Percentiles rank a stretch among this genome's conserved stretches.
These are phyloP conservation scores for Eucalyptus polybractea DNA, from an alignment of 345 rosid genomes.

Conservation along the genomic window DNA sequence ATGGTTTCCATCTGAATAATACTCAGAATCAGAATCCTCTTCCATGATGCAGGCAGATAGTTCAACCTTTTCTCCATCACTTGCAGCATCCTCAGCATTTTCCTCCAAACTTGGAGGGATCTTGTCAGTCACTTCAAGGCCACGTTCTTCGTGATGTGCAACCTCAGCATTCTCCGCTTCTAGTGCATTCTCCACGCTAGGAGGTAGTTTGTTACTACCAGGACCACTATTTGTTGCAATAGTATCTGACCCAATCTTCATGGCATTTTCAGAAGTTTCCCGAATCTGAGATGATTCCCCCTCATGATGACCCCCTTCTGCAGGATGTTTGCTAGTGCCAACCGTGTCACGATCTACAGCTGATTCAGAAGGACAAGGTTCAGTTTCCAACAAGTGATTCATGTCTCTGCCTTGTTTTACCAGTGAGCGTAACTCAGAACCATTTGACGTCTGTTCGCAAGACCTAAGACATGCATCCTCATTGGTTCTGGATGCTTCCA, in stretches of 20 bases:
- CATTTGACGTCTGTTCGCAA: not conserved
- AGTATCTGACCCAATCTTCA: conserved; percentile 4
- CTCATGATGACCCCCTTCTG: not conserved
- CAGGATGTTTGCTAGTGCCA: not conserved
- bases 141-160: conserved; percentile 1
- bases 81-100: conserved; percentile 21
- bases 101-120: conserved; percentile 11
- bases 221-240: conserved; percentile 1
- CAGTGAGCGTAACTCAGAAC: not conserved
- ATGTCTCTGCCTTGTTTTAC: not conserved
- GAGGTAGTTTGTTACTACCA: conserved; percentile 1
- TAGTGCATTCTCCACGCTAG: not conserved
- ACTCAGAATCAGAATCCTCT: conserved; percentile 31
- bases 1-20: conserved; percentile 34
- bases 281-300: not conserved
- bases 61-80: conserved; percentile 51
- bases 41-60: conserved; percentile 22
- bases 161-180: conserved; percentile 8
- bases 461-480: conserved; percentile 10
- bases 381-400: not conserved
- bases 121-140: not conserved
- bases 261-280: conserved; percentile 8
- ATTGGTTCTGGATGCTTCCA: not conserved
- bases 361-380: conserved; percentile 6
- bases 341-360: not conserved